Evolutionary conservation across 257 asterid species (phyloP), one percentile per base, ranked within the genome.

Genomic region (Nicotiana attenuata): DNA sequence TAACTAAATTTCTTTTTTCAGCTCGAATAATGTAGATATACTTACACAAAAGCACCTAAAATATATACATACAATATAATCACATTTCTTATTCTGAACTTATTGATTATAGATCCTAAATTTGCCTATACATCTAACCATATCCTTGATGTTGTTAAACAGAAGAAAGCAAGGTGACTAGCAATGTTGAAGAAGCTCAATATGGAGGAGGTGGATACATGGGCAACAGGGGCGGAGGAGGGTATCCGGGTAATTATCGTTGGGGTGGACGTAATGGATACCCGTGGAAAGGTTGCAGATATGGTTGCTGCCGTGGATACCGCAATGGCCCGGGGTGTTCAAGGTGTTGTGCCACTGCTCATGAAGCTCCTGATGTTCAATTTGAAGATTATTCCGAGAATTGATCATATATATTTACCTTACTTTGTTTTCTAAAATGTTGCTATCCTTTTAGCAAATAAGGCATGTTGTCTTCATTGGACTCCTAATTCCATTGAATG

Each of bases 291-390:
- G 61, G 78, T 47, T 73, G 79, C 8, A 11, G 79, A 47, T 73
- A 73, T 24, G 79, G 79, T 7, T 73, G 79, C 10, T 73, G 79
- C 79, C 79, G 79, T 3, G 79, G 79, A 8, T 73, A 22, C 61
- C 79, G 79, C 9, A 7, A 73, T 24, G 41, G 61, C 8, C 57
- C 2, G 3, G 61, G 79, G 3, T 73, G 79, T 47, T 61, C 61
- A 22, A 47, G 13, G 57, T 73, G 79, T 24, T 73, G 79, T 7
- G 5, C 0, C 79, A 47, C 61, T 14, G 61, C 79, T 47, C 79
- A 47, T 73, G 61, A 73, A 73, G n/a, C 24, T 8, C 41, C 79
- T 73, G 79, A 47, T 47, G 79, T 61, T 73, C 0, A 7, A 24
- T 73, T 73, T 73, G 61, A 73, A 73, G 79, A 73, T 24, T 61